phyloP scores from a whole-genome alignment of 176 grass and related monocot species.

The Triticum monococcum region DNA sequence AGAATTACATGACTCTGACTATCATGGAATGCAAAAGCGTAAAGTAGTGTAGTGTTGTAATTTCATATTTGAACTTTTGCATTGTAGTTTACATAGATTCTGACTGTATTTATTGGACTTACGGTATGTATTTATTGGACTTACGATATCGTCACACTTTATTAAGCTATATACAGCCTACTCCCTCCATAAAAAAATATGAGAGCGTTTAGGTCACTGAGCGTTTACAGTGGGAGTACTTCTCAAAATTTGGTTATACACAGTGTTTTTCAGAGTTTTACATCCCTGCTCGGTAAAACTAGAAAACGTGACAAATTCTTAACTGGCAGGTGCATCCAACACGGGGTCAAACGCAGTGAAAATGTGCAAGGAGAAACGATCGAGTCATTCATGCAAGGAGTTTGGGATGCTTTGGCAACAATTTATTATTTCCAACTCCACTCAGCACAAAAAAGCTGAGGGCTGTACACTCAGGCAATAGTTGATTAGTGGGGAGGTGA shows the following conservation, averaged over 20 bases:
- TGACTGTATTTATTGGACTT: no score
- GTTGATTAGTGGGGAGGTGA: no score
- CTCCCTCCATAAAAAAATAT: no score
- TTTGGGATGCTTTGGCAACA: not conserved
- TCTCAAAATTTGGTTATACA: not conserved
- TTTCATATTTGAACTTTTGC: not conserved
- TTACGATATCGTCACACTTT: not conserved
- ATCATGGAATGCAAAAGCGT: no score
- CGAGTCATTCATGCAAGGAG: not conserved
- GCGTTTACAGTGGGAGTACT: not conserved
- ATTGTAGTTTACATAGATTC: no score
- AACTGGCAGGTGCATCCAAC: not conserved
- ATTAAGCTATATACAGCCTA: not conserved
- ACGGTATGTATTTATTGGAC: no score
- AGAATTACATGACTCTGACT: no score
- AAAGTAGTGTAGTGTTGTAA: not conserved
- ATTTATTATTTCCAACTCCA: not conserved
- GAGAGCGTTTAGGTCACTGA: no score
- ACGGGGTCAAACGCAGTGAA: not conserved
- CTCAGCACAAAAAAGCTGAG: no score
- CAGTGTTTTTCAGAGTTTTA: no score
- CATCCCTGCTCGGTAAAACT: not conserved
- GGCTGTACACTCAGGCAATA: no score
- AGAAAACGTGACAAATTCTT: not conserved
- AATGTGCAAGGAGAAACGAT: not conserved